Percentiles rank a stretch among this genome's conserved stretches.
These are phyloP conservation scores for Gillenia trifoliata DNA, from an alignment of 306 rosid genomes.

Conservation along the genomic window DNA sequence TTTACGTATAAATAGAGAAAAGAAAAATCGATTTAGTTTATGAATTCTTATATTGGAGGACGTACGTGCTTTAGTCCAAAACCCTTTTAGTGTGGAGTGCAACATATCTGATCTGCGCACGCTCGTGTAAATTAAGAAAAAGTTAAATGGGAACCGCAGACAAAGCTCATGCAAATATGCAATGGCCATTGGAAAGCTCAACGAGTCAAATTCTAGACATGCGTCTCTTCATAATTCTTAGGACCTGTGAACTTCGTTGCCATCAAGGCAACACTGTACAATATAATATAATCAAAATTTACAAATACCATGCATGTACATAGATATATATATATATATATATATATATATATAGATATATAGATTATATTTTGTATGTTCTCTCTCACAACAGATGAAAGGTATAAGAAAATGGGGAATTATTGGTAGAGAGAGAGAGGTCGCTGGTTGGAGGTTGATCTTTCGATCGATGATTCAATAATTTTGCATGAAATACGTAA, in stretches of 20 bases:
- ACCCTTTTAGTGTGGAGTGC: background rate
- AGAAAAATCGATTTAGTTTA: too few relatives aligned
- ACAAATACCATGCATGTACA: background rate
- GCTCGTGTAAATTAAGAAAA: background rate
- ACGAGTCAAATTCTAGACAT: conserved; percentile 31
- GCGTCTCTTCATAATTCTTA: conserved; percentile 11
- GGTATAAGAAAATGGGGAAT: conserved; percentile 17
- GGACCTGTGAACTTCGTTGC: conserved; percentile 20
- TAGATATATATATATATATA: too few relatives aligned
- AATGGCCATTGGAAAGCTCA: conserved; percentile 23
- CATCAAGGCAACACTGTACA: conserved; percentile 10
- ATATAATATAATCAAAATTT: background rate
- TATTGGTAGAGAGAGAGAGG: conserved; percentile 19
- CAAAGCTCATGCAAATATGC: conserved; percentile 1
- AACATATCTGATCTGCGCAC: background rate
- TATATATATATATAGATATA: too few relatives aligned
- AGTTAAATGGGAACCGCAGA: background rate
- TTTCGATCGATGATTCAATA: background rate
- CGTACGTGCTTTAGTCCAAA: background rate
- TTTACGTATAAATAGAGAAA: too few relatives aligned
- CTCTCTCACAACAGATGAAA: background rate
- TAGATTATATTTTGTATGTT: background rate
- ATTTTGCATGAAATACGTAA: background rate
- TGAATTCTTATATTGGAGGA: background rate
- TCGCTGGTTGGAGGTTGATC: background rate